Evolutionary conservation across 208 protist genomes (phyloP), one percentile per base, ranked within the genome.

Genomic region (Leishmania tarentolae): DNA sequence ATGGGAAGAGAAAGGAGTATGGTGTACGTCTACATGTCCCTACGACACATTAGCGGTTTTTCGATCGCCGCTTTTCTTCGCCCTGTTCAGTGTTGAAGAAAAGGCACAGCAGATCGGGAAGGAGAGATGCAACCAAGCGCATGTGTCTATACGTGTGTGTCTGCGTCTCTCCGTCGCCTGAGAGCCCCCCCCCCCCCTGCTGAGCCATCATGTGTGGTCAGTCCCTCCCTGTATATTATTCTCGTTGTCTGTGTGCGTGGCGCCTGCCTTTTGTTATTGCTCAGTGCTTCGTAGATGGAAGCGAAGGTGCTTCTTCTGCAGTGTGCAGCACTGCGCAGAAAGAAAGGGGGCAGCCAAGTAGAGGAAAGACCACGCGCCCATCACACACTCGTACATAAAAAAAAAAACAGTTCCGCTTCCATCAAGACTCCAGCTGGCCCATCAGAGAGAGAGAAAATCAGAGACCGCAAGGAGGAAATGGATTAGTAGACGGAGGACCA

Each of bases 331-430:
- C 44, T 53, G 42, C 7, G 28, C 44, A 21, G 15, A 73, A 73
- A 50, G 69, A 73, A 73, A 3, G 66, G 66, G 69, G 31, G 69
- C 28, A 73, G 19, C 69, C 50, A 28, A 53, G 44, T 40, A 73
- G 28, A 52, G 37, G 69, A 24, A 50, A 53, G 19, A 40, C 69
- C 50, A 44, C 28, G n/a, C 69, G 13, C 9, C 42, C 52, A 44
- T 8, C 69, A 73, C 42, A 53, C 44, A 28, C 37, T 19, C 4
- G 17, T 44, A n/a, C 69, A 53, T 44, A 35, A 44, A 8, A 19
- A 19, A 35, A 44, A 8, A 19, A 19, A 53, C 42, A 3, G 42
- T 3, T 31, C 44, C 24, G 13, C 17, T 28, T 73, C 69, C 7
- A 50, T 44, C 42, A 73, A 50, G 28, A n/a, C 21, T 24, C 21